Conservation (phyloP, 2,329 filamentous ascomycete genomes). For the Berkeleyomyces basicola region DNA sequence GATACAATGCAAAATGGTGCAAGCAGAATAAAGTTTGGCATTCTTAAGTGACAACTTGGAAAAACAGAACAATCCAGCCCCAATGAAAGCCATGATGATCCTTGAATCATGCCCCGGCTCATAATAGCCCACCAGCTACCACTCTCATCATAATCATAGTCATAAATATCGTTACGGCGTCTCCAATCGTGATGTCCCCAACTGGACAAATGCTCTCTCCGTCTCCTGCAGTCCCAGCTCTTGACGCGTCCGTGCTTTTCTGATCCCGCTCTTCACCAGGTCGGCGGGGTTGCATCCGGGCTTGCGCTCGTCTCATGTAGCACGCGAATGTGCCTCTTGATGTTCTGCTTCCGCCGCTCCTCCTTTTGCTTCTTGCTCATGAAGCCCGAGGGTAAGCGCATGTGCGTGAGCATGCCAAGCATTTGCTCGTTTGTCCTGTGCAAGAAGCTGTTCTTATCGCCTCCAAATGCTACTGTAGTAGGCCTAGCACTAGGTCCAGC, state of each 20-base stretch:
- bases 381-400: constrained; percentile 8
- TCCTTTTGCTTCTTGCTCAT: constrained; percentile 15
- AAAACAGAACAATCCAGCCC: neutral
- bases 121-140: neutral
- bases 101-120: neutral
- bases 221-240: neutral
- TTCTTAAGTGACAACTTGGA: neutral
- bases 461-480: neutral
- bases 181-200: neutral
- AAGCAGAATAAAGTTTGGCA: neutral
- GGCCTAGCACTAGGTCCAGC: neutral
- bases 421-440: constrained; percentile 8
- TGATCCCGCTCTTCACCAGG: neutral
- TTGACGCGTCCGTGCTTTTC: neutral
- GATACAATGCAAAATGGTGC: neutral
- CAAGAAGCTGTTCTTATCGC: constrained; percentile 1
- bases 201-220: neutral
- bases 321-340: constrained; percentile 24
- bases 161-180: neutral
- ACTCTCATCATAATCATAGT: neutral
- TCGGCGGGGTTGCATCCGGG: neutral
- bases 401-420: constrained; percentile 7
- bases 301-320: constrained; percentile 17
- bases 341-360: constrained; percentile 22
- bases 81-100: neutral